These are phyloP conservation scores for Barnettozyma salicaria DNA, from an alignment of 805 yeast species.

Conservation along the genomic window DNA sequence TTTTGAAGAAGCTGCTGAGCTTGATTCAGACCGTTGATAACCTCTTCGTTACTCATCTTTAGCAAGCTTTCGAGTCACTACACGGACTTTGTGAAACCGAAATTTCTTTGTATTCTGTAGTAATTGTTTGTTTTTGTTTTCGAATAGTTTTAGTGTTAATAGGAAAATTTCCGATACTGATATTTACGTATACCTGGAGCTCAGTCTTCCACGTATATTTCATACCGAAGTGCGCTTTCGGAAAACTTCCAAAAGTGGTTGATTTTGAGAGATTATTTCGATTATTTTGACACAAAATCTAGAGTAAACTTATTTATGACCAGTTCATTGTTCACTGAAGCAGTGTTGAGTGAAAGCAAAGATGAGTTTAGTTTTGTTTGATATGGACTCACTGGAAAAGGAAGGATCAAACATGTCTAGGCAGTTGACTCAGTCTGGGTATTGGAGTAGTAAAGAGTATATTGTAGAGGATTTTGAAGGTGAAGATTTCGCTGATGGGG, in stretches of 20 bases:
- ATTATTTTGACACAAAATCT: constrained; percentile 7
- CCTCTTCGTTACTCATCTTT: constrained; percentile 12
- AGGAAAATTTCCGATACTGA: not conserved
- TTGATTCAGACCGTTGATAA: constrained; percentile 13
- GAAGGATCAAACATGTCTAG: too few relatives aligned
- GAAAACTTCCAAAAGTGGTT: not conserved
- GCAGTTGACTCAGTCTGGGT: too few relatives aligned
- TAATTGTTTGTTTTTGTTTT: not conserved
- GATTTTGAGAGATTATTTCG: not conserved
- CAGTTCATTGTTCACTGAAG: too few relatives aligned
- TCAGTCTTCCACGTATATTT: constrained; percentile 1
- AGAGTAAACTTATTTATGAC: not conserved
- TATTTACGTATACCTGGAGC: constrained; percentile 1
- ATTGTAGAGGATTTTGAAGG: not conserved
- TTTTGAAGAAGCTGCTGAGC: constrained; percentile 12
- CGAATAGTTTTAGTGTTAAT: not conserved
- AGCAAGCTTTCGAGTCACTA: too few relatives aligned
- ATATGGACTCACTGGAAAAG: too few relatives aligned
- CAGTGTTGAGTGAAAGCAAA: not conserved
- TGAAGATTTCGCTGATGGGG: constrained; percentile 1
- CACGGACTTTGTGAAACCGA: too few relatives aligned
- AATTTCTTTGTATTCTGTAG: too few relatives aligned
- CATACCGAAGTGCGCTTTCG: not conserved
- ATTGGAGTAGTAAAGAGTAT: too few relatives aligned
- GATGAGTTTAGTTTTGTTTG: constrained; percentile 8